A percentile compares a stretch with the other conserved stretches of the same genome.
phyloP scores from a whole-genome alignment of 2,329 filamentous ascomycete genomes.

The Nemania sp. region DNA sequence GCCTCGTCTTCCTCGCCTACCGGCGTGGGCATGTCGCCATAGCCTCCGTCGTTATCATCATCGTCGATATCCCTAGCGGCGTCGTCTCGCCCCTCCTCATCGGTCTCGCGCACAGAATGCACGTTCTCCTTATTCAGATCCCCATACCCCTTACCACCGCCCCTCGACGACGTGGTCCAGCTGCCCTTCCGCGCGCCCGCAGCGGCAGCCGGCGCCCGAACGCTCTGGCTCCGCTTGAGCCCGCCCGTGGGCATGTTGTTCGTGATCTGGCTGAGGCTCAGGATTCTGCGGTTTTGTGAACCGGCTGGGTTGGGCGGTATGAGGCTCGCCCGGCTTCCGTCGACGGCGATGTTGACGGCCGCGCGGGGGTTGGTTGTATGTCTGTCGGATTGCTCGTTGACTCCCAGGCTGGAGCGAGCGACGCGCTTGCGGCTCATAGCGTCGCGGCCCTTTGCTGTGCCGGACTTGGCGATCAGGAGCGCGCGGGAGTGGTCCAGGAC shows the following conservation, averaged over 20 bases:
- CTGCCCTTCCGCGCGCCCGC: slow-evolving; percentile 69
- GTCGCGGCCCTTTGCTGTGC: slow-evolving; percentile 53
- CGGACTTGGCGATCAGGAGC: slow-evolving; percentile 75
- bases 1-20: slow-evolving; percentile 34
- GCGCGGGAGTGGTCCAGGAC: slow-evolving; percentile 95
- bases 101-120: slow-evolving; percentile 60
- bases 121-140: slow-evolving; percentile 68
- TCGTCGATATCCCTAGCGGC: slow-evolving; percentile 12
- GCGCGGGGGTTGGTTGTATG: slow-evolving; percentile 35
- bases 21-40: slow-evolving; percentile 13
- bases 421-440: slow-evolving; percentile 64
- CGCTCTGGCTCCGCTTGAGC: slow-evolving; percentile 78
- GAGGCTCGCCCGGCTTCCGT: slow-evolving; percentile 53
- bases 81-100: slow-evolving; percentile 57
- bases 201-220: slow-evolving; percentile 61
- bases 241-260: slow-evolving; percentile 69
- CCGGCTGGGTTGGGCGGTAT: slow-evolving; percentile 53
- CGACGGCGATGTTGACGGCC: slow-evolving; percentile 59
- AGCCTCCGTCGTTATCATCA: not conserved
- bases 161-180: slow-evolving; percentile 60
- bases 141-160: slow-evolving; percentile 51
- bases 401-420: slow-evolving; percentile 47
- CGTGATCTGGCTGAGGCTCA: slow-evolving; percentile 88
- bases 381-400: slow-evolving; percentile 26
- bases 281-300: slow-evolving; percentile 75